A percentile compares a stretch with the other conserved stretches of the same genome.
These are phyloP conservation scores for Kwoniella bestiolae DNA, from an alignment of 768 basidiomycete species.

Conservation along the genomic window DNA sequence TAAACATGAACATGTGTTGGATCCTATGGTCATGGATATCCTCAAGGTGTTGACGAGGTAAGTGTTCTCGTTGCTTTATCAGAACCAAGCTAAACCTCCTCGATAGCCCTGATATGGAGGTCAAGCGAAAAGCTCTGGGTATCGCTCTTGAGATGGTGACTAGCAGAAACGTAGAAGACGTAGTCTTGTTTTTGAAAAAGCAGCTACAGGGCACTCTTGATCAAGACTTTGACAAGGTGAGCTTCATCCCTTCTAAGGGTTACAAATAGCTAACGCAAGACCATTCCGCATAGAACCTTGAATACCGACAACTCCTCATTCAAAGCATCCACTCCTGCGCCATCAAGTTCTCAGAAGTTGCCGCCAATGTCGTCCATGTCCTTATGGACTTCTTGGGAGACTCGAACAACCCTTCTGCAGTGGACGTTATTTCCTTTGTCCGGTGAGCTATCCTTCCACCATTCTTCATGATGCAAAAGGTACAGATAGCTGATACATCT, in stretches of 20 bases:
- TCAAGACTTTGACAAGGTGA: conserved; percentile 86
- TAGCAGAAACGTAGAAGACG: conserved; percentile 93
- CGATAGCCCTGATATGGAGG: conserved; percentile 88
- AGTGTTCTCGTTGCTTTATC: conserved; percentile 3
- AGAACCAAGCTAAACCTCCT: not conserved
- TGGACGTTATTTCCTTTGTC: conserved; percentile 90
- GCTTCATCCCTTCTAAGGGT: conserved; percentile 11
- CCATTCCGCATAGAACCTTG: conserved; percentile 68
- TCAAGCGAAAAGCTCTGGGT: conserved; percentile 84
- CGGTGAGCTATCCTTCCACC: conserved; percentile 61
- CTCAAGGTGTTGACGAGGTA: conserved; percentile 85
- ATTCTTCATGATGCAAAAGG: not conserved
- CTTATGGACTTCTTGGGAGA: conserved; percentile 71
- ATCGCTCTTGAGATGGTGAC: conserved; percentile 92
- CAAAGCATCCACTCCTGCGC: conserved; percentile 97
- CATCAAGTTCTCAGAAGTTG: conserved; percentile 94
- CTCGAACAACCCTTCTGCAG: conserved; percentile 88
- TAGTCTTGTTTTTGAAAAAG: conserved; percentile 95
- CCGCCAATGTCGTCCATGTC: conserved; percentile 86
- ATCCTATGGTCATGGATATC: conserved; percentile 92
- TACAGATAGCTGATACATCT: conserved; percentile 2
- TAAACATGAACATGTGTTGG: conserved; percentile 82
- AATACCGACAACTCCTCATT: conserved; percentile 94
- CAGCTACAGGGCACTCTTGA: conserved; percentile 93
- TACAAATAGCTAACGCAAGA: not conserved